Base-by-base conservation (phyloP, 2,329 filamentous ascomycete genomes). In the Botrytis aclada region DNA sequence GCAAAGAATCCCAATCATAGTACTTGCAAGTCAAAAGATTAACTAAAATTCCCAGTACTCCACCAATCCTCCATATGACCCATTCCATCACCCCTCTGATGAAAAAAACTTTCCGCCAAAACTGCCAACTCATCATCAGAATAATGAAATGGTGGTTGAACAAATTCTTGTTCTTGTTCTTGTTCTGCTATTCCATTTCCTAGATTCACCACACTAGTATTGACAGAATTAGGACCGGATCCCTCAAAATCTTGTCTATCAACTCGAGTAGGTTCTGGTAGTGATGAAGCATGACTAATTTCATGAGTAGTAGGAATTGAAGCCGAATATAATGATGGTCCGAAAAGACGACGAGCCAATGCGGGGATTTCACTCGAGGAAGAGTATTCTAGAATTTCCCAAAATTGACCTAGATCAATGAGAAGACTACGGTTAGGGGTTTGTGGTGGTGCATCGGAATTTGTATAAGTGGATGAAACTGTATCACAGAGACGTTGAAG, bases 341-440 rank as follows among this genome's bases (percentile, higher is more conserved):
- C 84, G 70, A 85, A 85, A n/a, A 85, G 80, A 34, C 80, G 78
- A 22, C 80, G 79, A 4, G 80, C 80, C 12, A 81, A 81, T 51
- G 80, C 77, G 2, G 79, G 77, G 2, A 77, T 58, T 58, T 84
- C 83, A 66, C 81, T 82, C 18, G 82, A 82, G 14, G 82, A 83
- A 1, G 83, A 83, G 70, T 84, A 85, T 76, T 86, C 84, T 1
- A 86, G 80, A 18, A 86, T 84, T 73, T 85, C 84, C 82, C 84
- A 86, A 76, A 86, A 85, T 34, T 83, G 81, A 6, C 82, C 83
- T 0, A 86, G 81, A 70, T 86, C 84, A 54, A 85, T 85, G 2
- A 84, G 78, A 12, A 84, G 79, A 81, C 74, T 82, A 77, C 43
- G 80, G 75, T 73, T 81, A 74, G 64, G 82, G 75, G 69, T 81